phyloP scores from a whole-genome alignment of 192 early-diverging fungal genomes.

The Backusella liffmaniae region DNA sequence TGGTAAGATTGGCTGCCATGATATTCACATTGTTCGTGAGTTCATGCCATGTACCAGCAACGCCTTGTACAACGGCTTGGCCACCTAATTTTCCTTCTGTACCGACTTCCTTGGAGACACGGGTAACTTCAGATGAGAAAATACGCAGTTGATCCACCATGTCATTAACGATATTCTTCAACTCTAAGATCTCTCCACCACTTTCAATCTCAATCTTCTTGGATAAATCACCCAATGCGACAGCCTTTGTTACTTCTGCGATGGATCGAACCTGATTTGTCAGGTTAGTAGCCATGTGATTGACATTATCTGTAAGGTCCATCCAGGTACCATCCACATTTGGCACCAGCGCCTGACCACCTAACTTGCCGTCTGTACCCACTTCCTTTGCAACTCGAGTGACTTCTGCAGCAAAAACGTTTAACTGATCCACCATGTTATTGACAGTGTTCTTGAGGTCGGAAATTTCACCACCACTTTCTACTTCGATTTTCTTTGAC shows the following conservation, averaged over 20 bases:
- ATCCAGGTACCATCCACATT: constrained; percentile 64
- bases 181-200: constrained; percentile 64
- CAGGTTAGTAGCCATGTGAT: constrained; percentile 57
- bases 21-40: constrained; percentile 60
- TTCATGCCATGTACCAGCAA: constrained; percentile 40
- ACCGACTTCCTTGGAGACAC: constrained; percentile 62
- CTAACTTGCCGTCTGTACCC: constrained; percentile 67
- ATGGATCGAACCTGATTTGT: constrained; percentile 61
- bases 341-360: constrained; percentile 57
- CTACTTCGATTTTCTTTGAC: constrained; percentile 47
- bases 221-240: constrained; percentile 62
- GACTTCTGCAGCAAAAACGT: constrained; percentile 58
- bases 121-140: constrained; percentile 60
- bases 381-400: constrained; percentile 72
- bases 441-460: constrained; percentile 74
- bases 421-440: constrained; percentile 64
- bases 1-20: constrained; percentile 62
- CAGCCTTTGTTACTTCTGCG: constrained; percentile 58
- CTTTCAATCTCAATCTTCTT: constrained; percentile 60
- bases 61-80: constrained; percentile 68
- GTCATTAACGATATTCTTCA: constrained; percentile 66
- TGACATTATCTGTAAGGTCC: constrained; percentile 59
- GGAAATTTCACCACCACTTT: constrained; percentile 46
- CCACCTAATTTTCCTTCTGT: constrained; percentile 67
- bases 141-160: constrained; percentile 69